Conservation (phyloP, 164 flowering plant species). For the Kalanchoe fedtschenkoi region DNA sequence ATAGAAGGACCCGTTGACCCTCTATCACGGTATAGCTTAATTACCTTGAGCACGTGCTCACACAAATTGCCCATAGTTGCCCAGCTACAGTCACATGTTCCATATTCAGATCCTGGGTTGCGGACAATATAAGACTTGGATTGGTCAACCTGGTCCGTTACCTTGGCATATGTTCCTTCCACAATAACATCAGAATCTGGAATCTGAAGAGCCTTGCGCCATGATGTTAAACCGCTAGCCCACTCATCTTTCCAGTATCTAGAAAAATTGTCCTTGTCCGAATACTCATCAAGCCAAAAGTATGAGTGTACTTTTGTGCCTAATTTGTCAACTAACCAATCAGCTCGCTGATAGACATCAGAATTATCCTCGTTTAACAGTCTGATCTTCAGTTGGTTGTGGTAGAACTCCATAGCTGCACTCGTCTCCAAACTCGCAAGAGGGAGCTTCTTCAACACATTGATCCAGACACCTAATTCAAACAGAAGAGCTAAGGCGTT, state of each 20-base stretch:
- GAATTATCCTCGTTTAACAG: conserved; percentile 62
- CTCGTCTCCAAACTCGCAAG: conserved; percentile 78
- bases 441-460: conserved; percentile 53
- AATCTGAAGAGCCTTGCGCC: conserved; percentile 61
- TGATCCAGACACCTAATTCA: conserved; percentile 51
- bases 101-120: conserved; percentile 80
- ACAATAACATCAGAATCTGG: conserved; percentile 60
- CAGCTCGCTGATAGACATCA: conserved; percentile 63
- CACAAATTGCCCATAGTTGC: conserved; percentile 79
- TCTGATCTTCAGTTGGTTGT: conserved; percentile 66
- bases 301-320: conserved; percentile 81
- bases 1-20: conserved; percentile 40
- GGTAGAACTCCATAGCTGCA: conserved; percentile 86
- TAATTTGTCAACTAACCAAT: conserved; percentile 89
- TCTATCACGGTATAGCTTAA: conserved; percentile 31
- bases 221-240: conserved; percentile 72
- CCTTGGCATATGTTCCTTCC: conserved; percentile 50
- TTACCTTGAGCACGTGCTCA: conserved; percentile 65
- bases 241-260: conserved; percentile 78
- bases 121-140: conserved; percentile 36
- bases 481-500: neutral
- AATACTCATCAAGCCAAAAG: conserved; percentile 89
- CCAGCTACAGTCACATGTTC: conserved; percentile 72
- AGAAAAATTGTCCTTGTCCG: conserved; percentile 62
- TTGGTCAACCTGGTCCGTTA: conserved; percentile 34